Conservation (phyloP, 1,284 basidiomycete species). For the Ustilago tritici region DNA sequence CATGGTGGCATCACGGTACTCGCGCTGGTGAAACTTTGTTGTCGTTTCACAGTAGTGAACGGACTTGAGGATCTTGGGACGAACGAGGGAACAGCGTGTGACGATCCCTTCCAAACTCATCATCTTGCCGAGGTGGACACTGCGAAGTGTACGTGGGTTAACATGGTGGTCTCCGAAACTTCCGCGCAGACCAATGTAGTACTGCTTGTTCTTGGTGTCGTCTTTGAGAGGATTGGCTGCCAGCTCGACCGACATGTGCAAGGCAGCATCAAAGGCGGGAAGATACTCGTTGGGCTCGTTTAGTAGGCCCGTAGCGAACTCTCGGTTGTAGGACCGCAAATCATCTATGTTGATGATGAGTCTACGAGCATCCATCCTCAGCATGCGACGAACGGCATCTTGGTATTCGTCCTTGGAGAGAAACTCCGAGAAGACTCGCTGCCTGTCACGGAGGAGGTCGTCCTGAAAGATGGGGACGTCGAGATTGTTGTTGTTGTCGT, state of each 20-base stretch:
- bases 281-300: slow-evolving; percentile 88
- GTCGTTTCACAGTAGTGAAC: slow-evolving; percentile 94
- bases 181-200: slow-evolving; percentile 90
- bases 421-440: slow-evolving; percentile 86
- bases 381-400: slow-evolving; percentile 85
- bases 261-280: slow-evolving; percentile 90
- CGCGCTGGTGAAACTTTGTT: slow-evolving; percentile 83
- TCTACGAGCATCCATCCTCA: slow-evolving; percentile 84
- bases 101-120: slow-evolving; percentile 98
- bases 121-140: slow-evolving; percentile 92
- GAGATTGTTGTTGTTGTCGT: slow-evolving; percentile 47
- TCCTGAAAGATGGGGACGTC: slow-evolving; percentile 63
- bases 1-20: slow-evolving; percentile 94
- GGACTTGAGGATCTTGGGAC: slow-evolving; percentile 97
- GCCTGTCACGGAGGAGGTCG: slow-evolving; percentile 63
- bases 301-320: slow-evolving; percentile 75
- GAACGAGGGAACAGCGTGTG: slow-evolving; percentile 93
- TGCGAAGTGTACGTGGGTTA: slow-evolving; percentile 90
- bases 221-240: slow-evolving; percentile 85
- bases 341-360: slow-evolving; percentile 97
- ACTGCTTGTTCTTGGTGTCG: slow-evolving; percentile 78
- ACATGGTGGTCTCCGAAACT: slow-evolving; percentile 99
- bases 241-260: slow-evolving; percentile 80
- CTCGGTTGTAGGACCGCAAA: slow-evolving; percentile 88
- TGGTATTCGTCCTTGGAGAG: slow-evolving; percentile 80